Evolutionary conservation across 345 rosid species (phyloP).

Genomic region (Fremontodendron californicum): DNA sequence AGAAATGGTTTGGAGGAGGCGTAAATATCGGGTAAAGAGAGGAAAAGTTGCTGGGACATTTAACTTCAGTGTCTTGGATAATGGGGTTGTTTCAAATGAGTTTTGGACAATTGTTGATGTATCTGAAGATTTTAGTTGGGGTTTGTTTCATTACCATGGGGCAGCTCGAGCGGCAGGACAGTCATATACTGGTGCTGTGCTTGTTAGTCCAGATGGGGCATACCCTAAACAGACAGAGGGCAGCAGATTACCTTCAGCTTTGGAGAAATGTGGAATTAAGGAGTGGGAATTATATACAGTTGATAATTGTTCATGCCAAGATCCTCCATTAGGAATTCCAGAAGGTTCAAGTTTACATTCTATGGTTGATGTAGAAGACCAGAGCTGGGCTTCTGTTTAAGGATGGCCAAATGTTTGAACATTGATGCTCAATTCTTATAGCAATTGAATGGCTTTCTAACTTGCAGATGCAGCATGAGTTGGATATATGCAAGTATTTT

Average conservation of each 20-base stretch:
- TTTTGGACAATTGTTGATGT: constrained; percentile 87
- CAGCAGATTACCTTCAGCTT: constrained; percentile 40
- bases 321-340: constrained; percentile 80
- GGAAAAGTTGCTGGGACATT: constrained; percentile 68
- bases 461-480: not conserved
- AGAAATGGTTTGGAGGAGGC: constrained; percentile 74
- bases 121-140: constrained; percentile 83
- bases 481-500: not conserved
- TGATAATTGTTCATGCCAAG: constrained; percentile 66
- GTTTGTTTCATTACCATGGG: constrained; percentile 77
- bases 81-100: constrained; percentile 90
- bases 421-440: not conserved
- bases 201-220: constrained; percentile 74
- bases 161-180: constrained; percentile 95
- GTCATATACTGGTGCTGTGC: constrained; percentile 89
- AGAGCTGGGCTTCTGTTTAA: constrained; percentile 17
- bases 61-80: constrained; percentile 78
- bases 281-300: constrained; percentile 87
- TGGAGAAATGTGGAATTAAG: constrained; percentile 76
- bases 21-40: constrained; percentile 78
- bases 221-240: constrained; percentile 52
- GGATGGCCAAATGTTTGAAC: not conserved
- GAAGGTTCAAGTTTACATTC: constrained; percentile 67
- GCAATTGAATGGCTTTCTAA: not conserved
- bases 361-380: constrained; percentile 27